A percentile compares a stretch with the other conserved stretches of the same genome.
Conservation (phyloP, 2,329 filamentous ascomycete genomes). For the Magnaporthiopsis poae region DNA sequence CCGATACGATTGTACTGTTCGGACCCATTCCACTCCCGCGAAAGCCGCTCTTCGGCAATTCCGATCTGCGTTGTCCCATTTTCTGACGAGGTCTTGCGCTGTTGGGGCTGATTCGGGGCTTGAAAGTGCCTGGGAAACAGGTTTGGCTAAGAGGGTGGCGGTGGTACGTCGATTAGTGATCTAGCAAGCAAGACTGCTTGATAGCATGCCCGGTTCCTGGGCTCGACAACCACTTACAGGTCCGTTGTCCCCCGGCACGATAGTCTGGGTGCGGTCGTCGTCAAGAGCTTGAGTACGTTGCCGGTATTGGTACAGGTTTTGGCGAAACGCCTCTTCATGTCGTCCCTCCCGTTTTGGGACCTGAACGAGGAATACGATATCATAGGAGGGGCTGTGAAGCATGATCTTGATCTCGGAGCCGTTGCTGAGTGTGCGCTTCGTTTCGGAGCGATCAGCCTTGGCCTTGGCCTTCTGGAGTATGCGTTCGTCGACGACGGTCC, state of each 20-base stretch:
- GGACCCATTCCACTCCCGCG: conserved; percentile 71
- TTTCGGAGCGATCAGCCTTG: conserved; percentile 16
- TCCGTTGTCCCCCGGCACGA: conserved; percentile 37
- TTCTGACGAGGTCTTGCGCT: conserved; percentile 3
- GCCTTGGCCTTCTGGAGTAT: conserved; percentile 42
- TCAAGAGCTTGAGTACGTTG: conserved; percentile 22
- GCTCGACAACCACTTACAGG: conserved; percentile 25
- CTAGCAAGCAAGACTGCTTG: neutral
- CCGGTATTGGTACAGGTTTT: conserved; percentile 62
- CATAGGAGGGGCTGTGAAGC: conserved; percentile 38
- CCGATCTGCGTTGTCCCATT: conserved; percentile 18
- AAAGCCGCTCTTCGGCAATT: conserved; percentile 23
- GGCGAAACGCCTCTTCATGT: conserved; percentile 54
- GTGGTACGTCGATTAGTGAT: neutral
- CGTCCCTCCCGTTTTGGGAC: conserved; percentile 65
- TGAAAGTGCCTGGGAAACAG: conserved; percentile 17
- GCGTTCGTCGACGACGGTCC: conserved; percentile 71
- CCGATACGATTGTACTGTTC: conserved; percentile 73
- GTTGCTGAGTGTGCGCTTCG: conserved; percentile 55
- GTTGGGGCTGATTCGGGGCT: conserved; percentile 4
- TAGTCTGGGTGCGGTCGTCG: conserved; percentile 32
- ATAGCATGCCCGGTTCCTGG: neutral
- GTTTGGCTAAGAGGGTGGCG: conserved; percentile 15
- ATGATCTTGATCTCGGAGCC: conserved; percentile 65
- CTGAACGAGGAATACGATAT: conserved; percentile 75